Conservation (phyloP, 805 yeast species). For the Candida chauliodis region DNA sequence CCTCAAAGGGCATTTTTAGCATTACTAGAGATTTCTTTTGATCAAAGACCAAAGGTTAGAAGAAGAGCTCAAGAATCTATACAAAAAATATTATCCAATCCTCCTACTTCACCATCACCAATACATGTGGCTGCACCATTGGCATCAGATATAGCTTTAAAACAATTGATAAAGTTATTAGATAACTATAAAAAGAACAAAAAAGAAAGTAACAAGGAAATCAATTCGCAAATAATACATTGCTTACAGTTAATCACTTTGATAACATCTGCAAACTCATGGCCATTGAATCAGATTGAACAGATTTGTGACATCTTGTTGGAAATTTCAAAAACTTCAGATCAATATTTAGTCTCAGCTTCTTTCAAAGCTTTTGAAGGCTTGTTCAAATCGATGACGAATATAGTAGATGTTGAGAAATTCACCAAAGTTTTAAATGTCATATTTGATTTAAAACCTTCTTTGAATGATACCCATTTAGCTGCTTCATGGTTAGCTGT, state of each 20-base stretch:
- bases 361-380: conserved; percentile 85
- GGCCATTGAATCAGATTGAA: conserved; percentile 74
- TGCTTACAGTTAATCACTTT: conserved; percentile 70
- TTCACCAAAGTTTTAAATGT: conserved; percentile 63
- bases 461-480: conserved; percentile 75
- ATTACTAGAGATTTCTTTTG: conserved; percentile 71
- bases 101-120: conserved; percentile 74
- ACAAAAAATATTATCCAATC: conserved; percentile 54
- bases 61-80: conserved; percentile 92
- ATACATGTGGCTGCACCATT: conserved; percentile 74
- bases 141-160: conserved; percentile 66
- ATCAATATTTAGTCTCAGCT: conserved; percentile 77
- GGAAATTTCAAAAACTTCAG: conserved; percentile 74
- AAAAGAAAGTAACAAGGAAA: conserved; percentile 44
- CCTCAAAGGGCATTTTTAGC: conserved; percentile 83
- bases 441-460: conserved; percentile 76
- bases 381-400: conserved; percentile 63
- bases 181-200: conserved; percentile 22
- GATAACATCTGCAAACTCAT: conserved; percentile 70
- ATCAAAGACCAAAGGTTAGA: conserved; percentile 92
- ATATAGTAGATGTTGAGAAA: conserved; percentile 58
- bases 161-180: conserved; percentile 47
- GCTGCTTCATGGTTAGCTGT: conserved; percentile 96
- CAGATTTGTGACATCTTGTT: conserved; percentile 72
- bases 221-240: conserved; percentile 63